Base-by-base conservation (phyloP, 257 asterid genomes). In the Solanum sejunctum region DNA sequence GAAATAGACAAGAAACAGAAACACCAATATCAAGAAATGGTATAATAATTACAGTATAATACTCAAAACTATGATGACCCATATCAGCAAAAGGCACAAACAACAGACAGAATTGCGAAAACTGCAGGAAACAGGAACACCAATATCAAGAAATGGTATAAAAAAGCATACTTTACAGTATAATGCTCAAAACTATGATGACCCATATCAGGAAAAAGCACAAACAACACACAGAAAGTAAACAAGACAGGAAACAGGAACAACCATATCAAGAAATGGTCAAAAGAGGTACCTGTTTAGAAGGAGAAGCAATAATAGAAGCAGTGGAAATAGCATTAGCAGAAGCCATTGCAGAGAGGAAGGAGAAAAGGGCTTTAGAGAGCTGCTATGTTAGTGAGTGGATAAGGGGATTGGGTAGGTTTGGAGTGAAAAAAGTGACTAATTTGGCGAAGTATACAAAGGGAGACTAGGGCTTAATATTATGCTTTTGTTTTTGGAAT, bases 271-370 rank as follows among this genome's bases (percentile, higher is more conserved):
- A 82, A 84, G 70, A 81, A 87, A 85, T 49, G 54, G 16, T 70
- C 6, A 18, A 26, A 69, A 36, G 39, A 10, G 20, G 16, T 89
- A 92, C 97, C 69, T 88, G 92, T 88, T 87, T 93, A 26, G 93
- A 85, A 47, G 93, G 88, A 23, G 95, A 92, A 84, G 97, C 88
- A 47, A 96, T 87, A 84, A 93, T 88, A 81, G 95, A 92, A 77
- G 98, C 93, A 23, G 98, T 91, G 21, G 95, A 90, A 69, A 94
- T 90, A 77, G 98, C 98, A 89, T 90, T 94, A 13, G 98, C 95
- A 1, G 99, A 96, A 51, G 98, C 99, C 99, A 96, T 95, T 83
- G 18, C 39, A 13, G n/a, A 21, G 51, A 56, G 61, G 54, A 26
- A 71, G 83, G 21, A 17, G 20, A 81, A 28, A 32, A 49, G 58